Base-by-base conservation (phyloP, 1,139 yeast species). In the Candida tropicalis region DNA sequence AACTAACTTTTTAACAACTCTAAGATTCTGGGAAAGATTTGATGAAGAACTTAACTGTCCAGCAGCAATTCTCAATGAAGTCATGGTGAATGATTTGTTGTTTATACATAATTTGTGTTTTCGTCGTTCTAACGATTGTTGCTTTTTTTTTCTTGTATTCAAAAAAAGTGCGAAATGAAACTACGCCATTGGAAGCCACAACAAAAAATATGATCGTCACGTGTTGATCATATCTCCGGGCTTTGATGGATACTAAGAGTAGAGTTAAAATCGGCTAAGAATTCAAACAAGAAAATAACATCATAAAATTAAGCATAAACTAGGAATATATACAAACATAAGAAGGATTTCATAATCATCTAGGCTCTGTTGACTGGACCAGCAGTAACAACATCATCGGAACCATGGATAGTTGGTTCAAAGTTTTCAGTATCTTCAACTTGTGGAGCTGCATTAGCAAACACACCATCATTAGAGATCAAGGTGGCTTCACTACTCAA, bases 21-120 rank as follows among this genome's bases (percentile, higher is more conserved):
- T 57, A 11, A 88, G 82, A 53, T 93, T 93, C 22, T 70, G 70
- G 2, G 65, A 54, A 18, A 88, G 64, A 41, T 77, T 79, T 2
- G 88, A 73, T 0, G 93, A 77, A 0, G 96, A 87, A 53, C 93
- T 83, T 49, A 93, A 68, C 59, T 91, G 98, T 0, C 96, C 97
- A 20, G 89, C 89, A 10, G 96, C 97, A 12, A 90, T 75, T 43
- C 51, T 63, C 23, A 65, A 33, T 17, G 50, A 29, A 9, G 31
- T 8, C 38, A 38, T 38, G 23, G 8, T 28, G 29, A n/a, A n/a
- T 37, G 23, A 24, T 26, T 2, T 4, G 18, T 16, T 26, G 24
- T 29, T 10, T 16, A 12, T 8, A 4, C 16, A 5, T 1, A 7
- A 28, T 4, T 15, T 4, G 18, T 28, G 3, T 20, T 13, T 29